Evolutionary conservation across 345 rosid species (phyloP).

Genomic region (Aethionema arabicum): DNA sequence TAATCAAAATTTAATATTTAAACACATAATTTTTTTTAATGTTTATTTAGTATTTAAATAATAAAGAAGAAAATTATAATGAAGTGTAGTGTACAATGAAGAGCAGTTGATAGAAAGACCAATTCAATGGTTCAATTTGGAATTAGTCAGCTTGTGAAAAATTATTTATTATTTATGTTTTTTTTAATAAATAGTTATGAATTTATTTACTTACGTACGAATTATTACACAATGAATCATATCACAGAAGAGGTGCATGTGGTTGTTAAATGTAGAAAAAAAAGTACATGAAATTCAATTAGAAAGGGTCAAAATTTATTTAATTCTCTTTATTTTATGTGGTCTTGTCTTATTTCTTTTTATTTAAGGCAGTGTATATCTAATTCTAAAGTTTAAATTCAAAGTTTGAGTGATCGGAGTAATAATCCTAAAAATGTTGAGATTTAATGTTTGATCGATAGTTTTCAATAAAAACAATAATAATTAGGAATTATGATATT

Average conservation of each 20-base stretch:
- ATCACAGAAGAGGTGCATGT: constrained; percentile 30
- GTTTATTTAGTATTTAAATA: too few species aligned
- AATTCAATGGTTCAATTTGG: constrained; percentile 28
- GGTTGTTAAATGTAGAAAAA: constrained; percentile 29
- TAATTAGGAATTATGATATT: too few species aligned
- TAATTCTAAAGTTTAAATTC: too few species aligned
- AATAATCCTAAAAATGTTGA: too few species aligned
- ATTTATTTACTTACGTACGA: neutral
- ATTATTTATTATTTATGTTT: too few species aligned
- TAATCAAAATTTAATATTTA: too few species aligned
- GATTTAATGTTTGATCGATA: too few species aligned
- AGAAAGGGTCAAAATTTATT: constrained; percentile 32
- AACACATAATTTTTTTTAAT: too few species aligned
- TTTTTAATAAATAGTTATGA: too few species aligned
- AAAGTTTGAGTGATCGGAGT: too few species aligned
- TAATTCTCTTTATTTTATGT: constrained; percentile 24
- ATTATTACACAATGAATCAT: constrained; percentile 21
- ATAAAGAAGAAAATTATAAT: too few species aligned
- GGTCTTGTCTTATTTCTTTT: neutral
- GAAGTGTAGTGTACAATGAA: constrained; percentile 6
- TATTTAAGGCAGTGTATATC: neutral
- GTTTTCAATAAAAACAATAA: too few species aligned
- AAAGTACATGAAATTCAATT: constrained; percentile 13
- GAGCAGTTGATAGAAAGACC: constrained; percentile 27
- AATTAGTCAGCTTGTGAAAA: neutral